Evolutionary conservation across 371 early-diverging fungal species (phyloP), one percentile per base, ranked within the genome.

Genomic region (Mycotypha africana): DNA sequence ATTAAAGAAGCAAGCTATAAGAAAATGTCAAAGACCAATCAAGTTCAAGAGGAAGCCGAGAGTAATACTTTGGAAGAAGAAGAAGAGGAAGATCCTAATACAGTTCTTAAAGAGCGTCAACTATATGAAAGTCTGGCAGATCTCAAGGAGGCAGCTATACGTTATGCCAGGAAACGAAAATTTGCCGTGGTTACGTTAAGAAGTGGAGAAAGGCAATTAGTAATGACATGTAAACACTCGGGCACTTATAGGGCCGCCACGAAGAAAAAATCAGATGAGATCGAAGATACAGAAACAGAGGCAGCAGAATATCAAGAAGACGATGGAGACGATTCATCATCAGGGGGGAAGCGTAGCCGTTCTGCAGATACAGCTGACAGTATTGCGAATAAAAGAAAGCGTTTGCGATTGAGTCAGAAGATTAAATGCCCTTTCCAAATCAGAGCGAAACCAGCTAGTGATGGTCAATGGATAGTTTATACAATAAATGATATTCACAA

Each of bases 341-440:
- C n/a, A n/a, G n/a, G n/a, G n/a, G n/a, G n/a, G n/a, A n/a, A n/a
- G n/a, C n/a, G n/a, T n/a, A n/a, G n/a, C n/a, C n/a, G n/a, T n/a
- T n/a, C n/a, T n/a, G n/a, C n/a, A n/a, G n/a, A n/a, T n/a, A 8
- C 28, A 8, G 28, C 28, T 8, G 11, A 28, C 11, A 28, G 28
- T 28, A 11, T 28, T 5, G 8, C 5, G 11, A 28, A 28, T 28
- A 54, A 48, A 22, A 3, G 15, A 19, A 44, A 34, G 1, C 54
- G 54, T 14, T 38, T 33, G 17, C 47, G 44, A 28, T 17, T 38
- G 2, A 47, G 48, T 4, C 47, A 42, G 28, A 42, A 43, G 26
- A 54, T 54, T 12, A 24, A 47, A 9, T 54, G 54, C 30, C 54
- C 54, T 6, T 54, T 47, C 32, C 33, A 47, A 16, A 54, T 54